Evolutionary conservation across 2,329 filamentous ascomycete species (phyloP).

Genomic region (Nigrospora oryzae): DNA sequence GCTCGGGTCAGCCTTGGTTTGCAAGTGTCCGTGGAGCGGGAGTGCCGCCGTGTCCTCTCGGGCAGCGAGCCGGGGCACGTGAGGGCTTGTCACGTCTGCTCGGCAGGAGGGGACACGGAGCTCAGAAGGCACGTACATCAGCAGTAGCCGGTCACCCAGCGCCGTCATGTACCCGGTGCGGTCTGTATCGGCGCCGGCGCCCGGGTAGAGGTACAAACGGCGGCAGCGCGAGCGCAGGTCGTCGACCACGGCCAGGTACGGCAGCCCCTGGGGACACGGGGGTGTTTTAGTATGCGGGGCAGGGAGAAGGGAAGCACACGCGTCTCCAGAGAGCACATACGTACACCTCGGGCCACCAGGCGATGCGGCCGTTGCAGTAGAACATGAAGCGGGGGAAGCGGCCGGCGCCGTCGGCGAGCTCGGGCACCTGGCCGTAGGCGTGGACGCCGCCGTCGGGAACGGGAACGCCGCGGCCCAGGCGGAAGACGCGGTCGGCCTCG

Average conservation of each 20-base stretch:
- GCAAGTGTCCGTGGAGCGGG: too few species aligned
- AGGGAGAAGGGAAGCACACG: too few species aligned
- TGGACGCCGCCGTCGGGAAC: conserved; percentile 17
- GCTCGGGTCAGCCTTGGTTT: too few species aligned
- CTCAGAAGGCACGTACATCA: conserved; percentile 8
- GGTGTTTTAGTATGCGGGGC: too few species aligned
- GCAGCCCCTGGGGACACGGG: conserved; percentile 5
- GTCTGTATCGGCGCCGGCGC: conserved; percentile 7
- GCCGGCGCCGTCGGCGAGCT: conserved; percentile 9
- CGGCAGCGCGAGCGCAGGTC: conserved; percentile 18
- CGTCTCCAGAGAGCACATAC: background rate
- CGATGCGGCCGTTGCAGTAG: conserved; percentile 18
- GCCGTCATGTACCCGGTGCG: conserved; percentile 17
- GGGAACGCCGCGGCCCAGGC: conserved; percentile 14
- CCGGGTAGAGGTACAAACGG: conserved; percentile 17
- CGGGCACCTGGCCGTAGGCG: conserved; percentile 12
- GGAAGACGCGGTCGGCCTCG: conserved; percentile 15
- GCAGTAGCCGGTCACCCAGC: conserved; percentile 17
- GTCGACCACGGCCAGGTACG: conserved; percentile 20
- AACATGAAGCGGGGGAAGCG: conserved; percentile 16
- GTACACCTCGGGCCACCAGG: conserved; percentile 22
- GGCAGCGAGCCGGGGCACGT: too few species aligned
- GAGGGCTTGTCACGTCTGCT: too few species aligned
- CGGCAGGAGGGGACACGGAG: too few species aligned
- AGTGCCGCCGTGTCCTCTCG: too few species aligned